These are phyloP conservation scores for Przewalskia tangutica DNA, from an alignment of 257 asterid species.

Conservation along the genomic window DNA sequence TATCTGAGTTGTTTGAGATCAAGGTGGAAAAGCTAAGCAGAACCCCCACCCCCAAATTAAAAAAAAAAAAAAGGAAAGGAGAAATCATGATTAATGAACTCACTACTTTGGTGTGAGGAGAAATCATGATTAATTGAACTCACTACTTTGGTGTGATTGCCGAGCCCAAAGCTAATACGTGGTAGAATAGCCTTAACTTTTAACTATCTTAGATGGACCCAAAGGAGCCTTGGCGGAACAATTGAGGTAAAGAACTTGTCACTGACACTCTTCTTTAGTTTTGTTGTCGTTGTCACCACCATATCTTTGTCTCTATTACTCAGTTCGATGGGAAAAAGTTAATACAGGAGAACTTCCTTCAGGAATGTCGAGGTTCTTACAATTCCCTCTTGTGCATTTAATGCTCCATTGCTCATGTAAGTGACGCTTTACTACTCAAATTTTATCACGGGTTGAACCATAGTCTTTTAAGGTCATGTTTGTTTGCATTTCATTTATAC, in stretches of 20 bases:
- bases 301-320: not conserved
- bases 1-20: not conserved
- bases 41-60: not conserved
- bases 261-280: not conserved
- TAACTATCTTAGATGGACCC: not conserved
- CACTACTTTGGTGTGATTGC: not conserved
- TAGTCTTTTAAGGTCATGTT: not conserved
- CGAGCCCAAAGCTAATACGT: not conserved
- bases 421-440: not conserved
- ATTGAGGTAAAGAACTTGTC: not conserved
- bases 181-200: not conserved
- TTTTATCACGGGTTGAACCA: not conserved
- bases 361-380: not conserved
- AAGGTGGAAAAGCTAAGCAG: not conserved
- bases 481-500: not conserved
- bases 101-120: not conserved
- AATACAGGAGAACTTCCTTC: not conserved
- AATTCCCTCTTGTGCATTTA: not conserved
- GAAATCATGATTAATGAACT: too few relatives aligned
- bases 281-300: not conserved
- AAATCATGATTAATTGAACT: too few relatives aligned
- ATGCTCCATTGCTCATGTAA: constrained; percentile 2
- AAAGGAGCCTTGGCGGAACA: not conserved
- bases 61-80: not conserved
- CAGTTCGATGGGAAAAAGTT: not conserved